Evolutionary conservation across 2,329 filamentous ascomycete species (phyloP).

Genomic region (Beauveria scarabaeidicola): DNA sequence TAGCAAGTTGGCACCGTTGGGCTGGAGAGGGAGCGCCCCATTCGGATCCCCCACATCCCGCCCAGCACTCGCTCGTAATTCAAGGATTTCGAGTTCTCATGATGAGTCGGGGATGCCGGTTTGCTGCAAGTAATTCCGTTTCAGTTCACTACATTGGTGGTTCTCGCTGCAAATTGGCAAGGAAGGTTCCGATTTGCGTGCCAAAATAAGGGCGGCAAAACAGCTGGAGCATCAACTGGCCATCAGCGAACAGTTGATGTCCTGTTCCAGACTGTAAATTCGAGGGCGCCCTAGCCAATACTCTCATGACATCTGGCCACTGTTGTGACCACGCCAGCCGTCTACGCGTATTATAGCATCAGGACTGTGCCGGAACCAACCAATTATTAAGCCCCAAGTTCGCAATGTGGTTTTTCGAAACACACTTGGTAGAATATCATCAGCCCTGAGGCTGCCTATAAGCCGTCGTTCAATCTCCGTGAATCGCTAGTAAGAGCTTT

Average conservation of each 20-base stretch:
- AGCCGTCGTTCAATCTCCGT: neutral
- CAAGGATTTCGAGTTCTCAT: too few relatives aligned
- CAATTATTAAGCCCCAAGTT: neutral
- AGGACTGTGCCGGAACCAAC: neutral
- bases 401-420: neutral
- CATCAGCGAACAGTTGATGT: too few relatives aligned
- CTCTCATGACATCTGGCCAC: neutral
- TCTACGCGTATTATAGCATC: neutral
- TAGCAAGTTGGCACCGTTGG: too few relatives aligned
- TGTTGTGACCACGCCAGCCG: conserved; percentile 5
- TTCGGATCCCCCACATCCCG: neutral
- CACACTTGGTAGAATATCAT: conserved; percentile 5
- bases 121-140: too few relatives aligned
- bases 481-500: neutral
- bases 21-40: too few relatives aligned
- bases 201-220: conserved; percentile 12
- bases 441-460: conserved; percentile 1
- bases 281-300: neutral
- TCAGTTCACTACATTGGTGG: neutral
- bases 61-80: too few relatives aligned
- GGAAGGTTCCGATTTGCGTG: conserved; percentile 11
- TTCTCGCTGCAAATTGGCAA: conserved; percentile 5
- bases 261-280: too few relatives aligned
- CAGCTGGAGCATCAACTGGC: conserved; percentile 11
- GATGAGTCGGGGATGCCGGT: too few relatives aligned